Evolutionary conservation across 208 protist species (phyloP).

Genomic region (Blechomonas ayalai): DNA sequence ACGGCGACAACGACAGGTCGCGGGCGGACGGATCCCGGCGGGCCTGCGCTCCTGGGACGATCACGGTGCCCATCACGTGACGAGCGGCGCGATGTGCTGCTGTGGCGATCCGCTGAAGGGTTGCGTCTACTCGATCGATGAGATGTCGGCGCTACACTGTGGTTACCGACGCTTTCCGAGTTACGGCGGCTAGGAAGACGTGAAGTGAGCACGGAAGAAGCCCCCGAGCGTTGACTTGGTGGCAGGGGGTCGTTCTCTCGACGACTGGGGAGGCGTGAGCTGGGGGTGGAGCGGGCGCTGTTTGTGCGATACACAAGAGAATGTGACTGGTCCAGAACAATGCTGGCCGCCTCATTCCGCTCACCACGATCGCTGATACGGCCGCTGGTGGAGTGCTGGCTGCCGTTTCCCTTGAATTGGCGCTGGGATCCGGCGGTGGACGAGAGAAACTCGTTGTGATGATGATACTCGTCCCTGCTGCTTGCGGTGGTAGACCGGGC

Average conservation of each 20-base stretch:
- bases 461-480: constrained; percentile 22
- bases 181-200: constrained; percentile 19
- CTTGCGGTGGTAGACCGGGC: constrained; percentile 3
- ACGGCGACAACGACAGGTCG: constrained; percentile 8
- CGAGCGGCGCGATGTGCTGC: not conserved
- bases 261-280: constrained; percentile 13
- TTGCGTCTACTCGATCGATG: too few species aligned
- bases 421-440: constrained; percentile 2
- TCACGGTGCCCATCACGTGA: constrained; percentile 7
- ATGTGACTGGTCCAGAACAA: too few species aligned
- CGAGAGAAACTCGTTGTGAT: constrained; percentile 11
- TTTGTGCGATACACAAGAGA: too few species aligned
- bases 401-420: constrained; percentile 6
- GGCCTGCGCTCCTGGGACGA: constrained; percentile 6
- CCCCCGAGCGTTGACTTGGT: too few species aligned
- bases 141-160: too few species aligned
- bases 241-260: constrained; percentile 14
- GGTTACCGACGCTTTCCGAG: too few species aligned
- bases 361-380: constrained; percentile 11
- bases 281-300: not conserved
- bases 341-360: constrained; percentile 6
- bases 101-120: too few species aligned
- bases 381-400: constrained; percentile 4
- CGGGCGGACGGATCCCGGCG: constrained; percentile 24
- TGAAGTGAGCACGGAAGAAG: constrained; percentile 21